Evolutionary conservation across 495 filamentous ascomycete species (phyloP), one percentile per base, ranked within the genome.

Genomic region (Penicillium lagena): DNA sequence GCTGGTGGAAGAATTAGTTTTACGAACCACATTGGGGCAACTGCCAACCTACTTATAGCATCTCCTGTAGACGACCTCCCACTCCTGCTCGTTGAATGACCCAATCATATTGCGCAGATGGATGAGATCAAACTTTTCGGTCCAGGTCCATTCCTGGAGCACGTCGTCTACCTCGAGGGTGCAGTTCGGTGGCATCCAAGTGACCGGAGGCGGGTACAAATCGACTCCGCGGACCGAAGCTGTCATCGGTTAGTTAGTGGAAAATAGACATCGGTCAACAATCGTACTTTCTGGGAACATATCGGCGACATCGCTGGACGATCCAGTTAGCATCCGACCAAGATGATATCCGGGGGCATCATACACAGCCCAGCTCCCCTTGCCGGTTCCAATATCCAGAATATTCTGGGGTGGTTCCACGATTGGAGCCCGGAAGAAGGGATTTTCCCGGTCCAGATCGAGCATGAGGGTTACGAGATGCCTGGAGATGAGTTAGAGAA

Each of bases 181-280:
- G 39, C 55, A 61, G 40, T 68, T 68, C 9, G 64, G 63, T 0
- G 64, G 60, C 9, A 64, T 49, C 55, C 51, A 59, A 4, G 31
- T 44, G 1, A 59, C 39, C 4, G 55, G 56, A 0, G 53, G 56
- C 31, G 7, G 56, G 56, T 50, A 59, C 1, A 59, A 35, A 34
- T 59, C 55, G 7, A 59, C 49, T 15, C 55, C 55, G 10, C 46
- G 55, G 13, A 59, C 46, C 13, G 49, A 56, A 5, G 45, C 49
- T 56, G 15, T 4, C 4, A 17, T 17, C 15, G 1, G 15, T 17
- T 17, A 17, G 15, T 17, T 17, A 1, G 1, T 1, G 15, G 15
- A 17, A 17, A 4, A 17, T 17, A 17, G 15, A 17, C 1, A 4
- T 17, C 15, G 15, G 15, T 17, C 15, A 17, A 17, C 15, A 17